These are phyloP conservation scores for Dorcoceras hygrometricum DNA, from an alignment of 257 asterid genomes.

Conservation along the genomic window DNA sequence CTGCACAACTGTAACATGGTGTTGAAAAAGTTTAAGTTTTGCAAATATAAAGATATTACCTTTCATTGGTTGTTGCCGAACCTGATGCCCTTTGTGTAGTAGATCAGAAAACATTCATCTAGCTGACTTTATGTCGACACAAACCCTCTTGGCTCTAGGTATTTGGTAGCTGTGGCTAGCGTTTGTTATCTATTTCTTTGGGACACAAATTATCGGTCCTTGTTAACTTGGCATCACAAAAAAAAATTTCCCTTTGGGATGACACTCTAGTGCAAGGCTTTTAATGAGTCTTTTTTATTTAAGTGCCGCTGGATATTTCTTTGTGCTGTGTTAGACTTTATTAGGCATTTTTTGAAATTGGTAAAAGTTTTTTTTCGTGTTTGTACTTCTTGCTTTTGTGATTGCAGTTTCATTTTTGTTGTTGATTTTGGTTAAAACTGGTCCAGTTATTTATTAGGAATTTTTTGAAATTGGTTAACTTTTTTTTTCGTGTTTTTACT, in stretches of 20 bases:
- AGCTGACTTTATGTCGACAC: too few relatives aligned
- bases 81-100: not conserved
- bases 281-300: not conserved
- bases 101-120: too few relatives aligned
- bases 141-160: too few relatives aligned
- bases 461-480: too few relatives aligned
- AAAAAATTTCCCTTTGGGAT: not conserved
- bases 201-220: too few relatives aligned
- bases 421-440: conserved; percentile 5
- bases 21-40: not conserved
- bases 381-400: not conserved
- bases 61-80: not conserved
- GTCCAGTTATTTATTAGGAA: conserved; percentile 67
- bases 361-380: too few relatives aligned
- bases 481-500: too few relatives aligned
- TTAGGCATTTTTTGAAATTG: not conserved
- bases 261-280: not conserved
- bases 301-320: not conserved
- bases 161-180: too few relatives aligned
- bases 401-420: not conserved
- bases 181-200: too few relatives aligned
- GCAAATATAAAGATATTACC: not conserved
- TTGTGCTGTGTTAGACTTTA: too few relatives aligned
- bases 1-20: not conserved
- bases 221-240: too few relatives aligned